Base-by-base conservation (phyloP, 176 grass and related monocot species). In the Oryza officinalis region DNA sequence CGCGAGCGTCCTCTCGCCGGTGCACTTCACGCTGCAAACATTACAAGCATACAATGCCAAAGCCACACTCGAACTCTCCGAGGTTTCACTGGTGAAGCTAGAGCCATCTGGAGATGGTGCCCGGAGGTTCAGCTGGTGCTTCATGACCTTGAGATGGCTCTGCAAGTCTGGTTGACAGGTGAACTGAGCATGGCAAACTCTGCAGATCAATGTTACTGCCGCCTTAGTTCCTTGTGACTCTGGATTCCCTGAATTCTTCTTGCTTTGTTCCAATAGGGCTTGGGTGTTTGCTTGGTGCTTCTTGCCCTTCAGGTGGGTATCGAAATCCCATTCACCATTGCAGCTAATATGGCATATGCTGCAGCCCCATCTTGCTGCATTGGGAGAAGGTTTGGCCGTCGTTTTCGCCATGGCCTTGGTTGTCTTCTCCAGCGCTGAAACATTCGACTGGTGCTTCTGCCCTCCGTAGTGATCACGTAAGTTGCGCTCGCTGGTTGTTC, bases 241-340 rank as follows among this genome's bases (percentile, higher is more conserved):
- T 27, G 69, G 59, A 67, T 45, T 67, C 26, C 27, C 52, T 57
- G 52, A n/a, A n/a, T n/a, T 74, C 52, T n/a, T 6, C 60, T 57
- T 66, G 61, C 63, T 57, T 78, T 78, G 43, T 64, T 83, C 59
- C 25, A 76, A 43, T 12, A 85, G 32, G 38, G 40, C 72, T 14
- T 76, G 82, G 32, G 85, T 41, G 9, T 65, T 89, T 1, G 52
- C 65, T 14, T 63, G 32, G 41, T 89, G 87, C 11, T 35, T 90
- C 32, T 72, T 32, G 26, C 83, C 83, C 78, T 20, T 72, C 11
- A 82, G 33, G 27, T 84, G 71, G 26, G 14, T 27, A 27, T 80
- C 45, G n/a, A 80, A 1, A 27, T 44, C 25, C 11, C 25, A 35
- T 27, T 77, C 38, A 31, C 88, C 69, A 0, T 65, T 77, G 26